Base-by-base conservation (phyloP, 1,139 yeast genomes). In the Zygoascus sp. region DNA sequence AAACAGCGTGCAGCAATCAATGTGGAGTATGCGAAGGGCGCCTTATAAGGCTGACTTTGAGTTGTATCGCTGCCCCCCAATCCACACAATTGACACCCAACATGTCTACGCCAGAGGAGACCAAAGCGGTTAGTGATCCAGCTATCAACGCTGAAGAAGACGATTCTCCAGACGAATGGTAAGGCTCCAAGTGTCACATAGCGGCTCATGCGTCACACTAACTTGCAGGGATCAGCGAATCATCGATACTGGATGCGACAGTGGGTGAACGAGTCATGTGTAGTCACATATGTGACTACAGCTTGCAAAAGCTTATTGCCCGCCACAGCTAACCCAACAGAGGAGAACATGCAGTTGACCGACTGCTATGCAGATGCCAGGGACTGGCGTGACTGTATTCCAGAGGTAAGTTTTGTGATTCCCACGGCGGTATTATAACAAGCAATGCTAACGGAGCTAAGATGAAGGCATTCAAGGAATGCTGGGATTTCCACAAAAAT, bases 311-410 rank as follows among this genome's bases (percentile, higher is more conserved):
- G n/a, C 3, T n/a, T 25, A 25, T 6, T 8, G n/a, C 3, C n/a
- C n/a, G n/a, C n/a, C n/a, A n/a, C n/a, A 7, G 25, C 17, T 30
- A 15, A 38, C 13, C 34, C 27, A n/a, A 41, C 19, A 66, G 76
- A 73, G 41, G 88, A 83, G 58, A 83, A 83, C 58, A 66, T 80
- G 58, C 72, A 70, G 20, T 65, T 83, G 32, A 84, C 80, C 50
- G 65, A 81, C 27, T 83, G 92, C 58, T 86, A 82, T 61, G 86
- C 84, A 15, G 90, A 82, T 53, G 80, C 75, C 2, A 81, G 80
- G 23, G 90, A 83, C 59, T 83, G 92, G 92, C 66, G 90, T 45
- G 64, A 77, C 60, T 83, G 92, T 58, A 56, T 75, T 1, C 64
- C 68, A 32, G 88, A 83, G 57, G 72, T 68, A 49, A 49, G 72